Base-by-base conservation (phyloP, 352 stramenopile genomes). In the Globisporangium yorkense region DNA sequence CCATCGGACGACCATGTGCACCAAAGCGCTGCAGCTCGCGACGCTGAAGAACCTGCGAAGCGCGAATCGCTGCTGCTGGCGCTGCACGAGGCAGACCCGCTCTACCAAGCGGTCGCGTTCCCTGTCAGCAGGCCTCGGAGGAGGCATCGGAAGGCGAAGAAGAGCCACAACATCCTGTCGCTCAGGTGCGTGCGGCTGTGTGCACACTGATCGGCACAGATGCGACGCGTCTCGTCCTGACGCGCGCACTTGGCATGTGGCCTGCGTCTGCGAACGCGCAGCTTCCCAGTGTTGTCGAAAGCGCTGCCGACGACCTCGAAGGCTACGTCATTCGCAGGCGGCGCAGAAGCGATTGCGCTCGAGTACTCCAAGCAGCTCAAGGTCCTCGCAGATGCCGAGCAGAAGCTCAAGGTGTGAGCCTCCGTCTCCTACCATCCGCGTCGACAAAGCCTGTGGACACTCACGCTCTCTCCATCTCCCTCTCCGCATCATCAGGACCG, bases 121-220 rank as follows among this genome's bases (percentile, higher is more conserved):
- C 21, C 51, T 27, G 43, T 21, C 12, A 9, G 5, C 8, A 39
- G 51, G 20, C 10, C 18, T 4, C 46, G 37, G 46, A 29, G 35
- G 6, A 55, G 52, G 24, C 10, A 44, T 18, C 46, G 50, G 43
- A 58, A 51, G 39, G 20, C 33, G 7, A 61, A 67, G 52, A 66
- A 54, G 40, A 41, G 43, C 12, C 51, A 56, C 29, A 62, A 68
- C 47, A 62, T 77, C 18, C 60, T 69, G 8, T 72, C 67, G 2
- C 56, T 78, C 10, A 71, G 69, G 69, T 77, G 43, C n/a, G 61
- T 37, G 33, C 33, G 33, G 5, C 33, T 37, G 9, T 37, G 33
- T 37, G 16, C 21, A 4, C 15, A 50, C n/a, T 18, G 15, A 4
- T 40, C 12, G 37, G 9, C 15, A 13, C 24, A 1, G 3, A n/a